These are phyloP conservation scores for Microbotryum lychnidis-dioicae DNA, from an alignment of 1,284 basidiomycete genomes.

Conservation along the genomic window DNA sequence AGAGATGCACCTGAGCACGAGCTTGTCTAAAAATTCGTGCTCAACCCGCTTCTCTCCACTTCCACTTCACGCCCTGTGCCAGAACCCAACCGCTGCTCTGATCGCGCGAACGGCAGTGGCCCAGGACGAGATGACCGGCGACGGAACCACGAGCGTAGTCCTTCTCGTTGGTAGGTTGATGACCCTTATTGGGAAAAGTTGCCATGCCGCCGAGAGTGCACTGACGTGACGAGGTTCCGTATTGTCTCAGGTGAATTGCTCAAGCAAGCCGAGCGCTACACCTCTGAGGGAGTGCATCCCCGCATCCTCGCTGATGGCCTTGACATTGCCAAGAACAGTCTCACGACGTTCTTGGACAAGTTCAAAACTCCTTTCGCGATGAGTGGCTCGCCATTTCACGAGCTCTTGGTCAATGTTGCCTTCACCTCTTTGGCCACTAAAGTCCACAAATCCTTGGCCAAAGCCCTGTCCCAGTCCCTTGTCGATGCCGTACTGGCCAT, in stretches of 20 bases:
- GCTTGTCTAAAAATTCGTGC: neutral
- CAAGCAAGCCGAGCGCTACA: slow-evolving; percentile 96
- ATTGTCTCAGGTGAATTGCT: slow-evolving; percentile 64
- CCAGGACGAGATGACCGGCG: slow-evolving; percentile 97
- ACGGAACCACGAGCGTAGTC: slow-evolving; percentile 96
- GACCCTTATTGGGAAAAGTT: neutral
- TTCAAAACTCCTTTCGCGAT: slow-evolving; percentile 64
- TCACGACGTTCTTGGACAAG: slow-evolving; percentile 67
- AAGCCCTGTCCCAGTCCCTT: slow-evolving; percentile 80
- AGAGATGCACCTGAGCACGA: neutral
- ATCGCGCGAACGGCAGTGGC: slow-evolving; percentile 97
- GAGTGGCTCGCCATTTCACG: slow-evolving; percentile 57
- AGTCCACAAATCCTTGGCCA: slow-evolving; percentile 71
- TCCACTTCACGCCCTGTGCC: neutral
- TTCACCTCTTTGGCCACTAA: slow-evolving; percentile 94
- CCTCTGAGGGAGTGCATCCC: slow-evolving; percentile 96
- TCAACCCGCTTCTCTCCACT: slow-evolving; percentile 10
- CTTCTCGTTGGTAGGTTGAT: slow-evolving; percentile 62
- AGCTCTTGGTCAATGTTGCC: slow-evolving; percentile 85
- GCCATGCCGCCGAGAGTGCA: neutral
- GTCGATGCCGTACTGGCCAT: slow-evolving; percentile 94
- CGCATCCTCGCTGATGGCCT: slow-evolving; percentile 92
- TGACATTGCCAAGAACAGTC: slow-evolving; percentile 82
- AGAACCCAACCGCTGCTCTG: slow-evolving; percentile 98
- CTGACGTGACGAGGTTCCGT: too few species aligned